Base-by-base conservation (phyloP, 228 moss, liverwort and hornwort species). In the Sphagnum magellanicum region DNA sequence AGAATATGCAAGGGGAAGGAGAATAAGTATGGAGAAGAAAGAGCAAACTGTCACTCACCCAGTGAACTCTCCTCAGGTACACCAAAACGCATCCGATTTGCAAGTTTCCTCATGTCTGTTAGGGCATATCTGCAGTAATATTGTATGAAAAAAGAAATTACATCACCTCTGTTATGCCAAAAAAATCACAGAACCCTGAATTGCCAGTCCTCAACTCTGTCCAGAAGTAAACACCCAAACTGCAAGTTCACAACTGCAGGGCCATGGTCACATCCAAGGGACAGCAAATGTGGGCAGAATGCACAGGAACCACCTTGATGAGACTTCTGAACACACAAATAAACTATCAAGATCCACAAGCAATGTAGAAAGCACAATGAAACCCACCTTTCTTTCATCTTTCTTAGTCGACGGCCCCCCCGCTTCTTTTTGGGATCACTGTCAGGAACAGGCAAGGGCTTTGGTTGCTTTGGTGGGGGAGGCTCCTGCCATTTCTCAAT, bases 401-500 rank as follows among this genome's bases (percentile, higher is more conserved):
- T 98, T 72, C 93, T 79, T 5, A 98, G 90, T 63, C 97, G 87
- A 8, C 97, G 90, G 11, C 97, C 97, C 58, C 97, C 97, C 66
- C 91, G 76, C 72, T 98, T 98, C 76, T 98, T 98, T 77, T 98
- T 98, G 7, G 97, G 97, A 63, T 93, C 93, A n/a, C 90, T 90
- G 68, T 98, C 93, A 51, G 91, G 97, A 15, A 98, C 93, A 13
- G 93, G 97, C 48, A 98, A 82, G 8, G 97, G 97, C 64, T 98
- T 98, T 2, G 97, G 93, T 63, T 93, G 97, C 64, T 98, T 98
- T 0, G 89, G 90, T 67, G 97, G 97, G 51, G 97, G 97, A 46
- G 93, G 97, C 63, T 98, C 97, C 74, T 93, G 97, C 97, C 97
- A 98, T 75, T 98, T 98, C 65, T 93, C 97, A 67, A 98, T 93